These are phyloP conservation scores for Chloris gayana DNA, from an alignment of 176 grass and related monocot species.

Conservation along the genomic window DNA sequence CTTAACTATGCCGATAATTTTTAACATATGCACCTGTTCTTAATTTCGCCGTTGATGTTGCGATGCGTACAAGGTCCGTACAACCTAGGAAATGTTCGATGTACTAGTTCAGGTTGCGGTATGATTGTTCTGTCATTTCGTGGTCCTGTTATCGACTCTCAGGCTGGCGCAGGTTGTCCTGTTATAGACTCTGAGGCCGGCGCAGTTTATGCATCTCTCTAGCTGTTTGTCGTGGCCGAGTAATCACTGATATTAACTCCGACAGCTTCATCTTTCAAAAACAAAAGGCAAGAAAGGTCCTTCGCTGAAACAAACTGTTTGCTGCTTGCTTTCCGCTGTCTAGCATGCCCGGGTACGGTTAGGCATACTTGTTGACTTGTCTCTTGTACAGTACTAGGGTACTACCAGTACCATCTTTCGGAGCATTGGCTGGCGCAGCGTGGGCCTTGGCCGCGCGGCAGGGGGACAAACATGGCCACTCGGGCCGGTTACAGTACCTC, in stretches of 20 bases:
- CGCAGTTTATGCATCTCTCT: too few relatives aligned
- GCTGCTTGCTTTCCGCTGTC: background rate
- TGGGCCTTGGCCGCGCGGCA: too few relatives aligned
- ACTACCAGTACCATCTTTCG: too few relatives aligned
- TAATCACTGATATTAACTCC: too few relatives aligned
- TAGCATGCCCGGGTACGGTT: background rate
- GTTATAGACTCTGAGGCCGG: too few relatives aligned
- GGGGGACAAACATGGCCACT: too few relatives aligned
- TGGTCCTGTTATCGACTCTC: background rate
- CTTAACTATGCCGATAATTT: constrained; percentile 30
- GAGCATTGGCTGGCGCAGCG: too few relatives aligned
- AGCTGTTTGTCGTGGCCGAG: too few relatives aligned
- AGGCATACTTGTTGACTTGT: background rate
- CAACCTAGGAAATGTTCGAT: background rate
- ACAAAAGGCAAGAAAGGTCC: too few relatives aligned
- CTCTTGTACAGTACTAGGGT: background rate
- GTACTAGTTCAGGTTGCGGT: background rate
- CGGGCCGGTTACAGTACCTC: too few relatives aligned
- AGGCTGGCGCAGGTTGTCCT: too few relatives aligned
- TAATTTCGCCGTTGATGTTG: constrained; percentile 2
- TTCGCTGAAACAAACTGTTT: background rate
- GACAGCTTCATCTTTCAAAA: too few relatives aligned
- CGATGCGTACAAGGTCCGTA: background rate
- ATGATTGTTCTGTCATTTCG: background rate
- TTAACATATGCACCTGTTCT: constrained; percentile 18